Conservation (phyloP, 768 basidiomycete species). For the Strobilomyces confusus region DNA sequence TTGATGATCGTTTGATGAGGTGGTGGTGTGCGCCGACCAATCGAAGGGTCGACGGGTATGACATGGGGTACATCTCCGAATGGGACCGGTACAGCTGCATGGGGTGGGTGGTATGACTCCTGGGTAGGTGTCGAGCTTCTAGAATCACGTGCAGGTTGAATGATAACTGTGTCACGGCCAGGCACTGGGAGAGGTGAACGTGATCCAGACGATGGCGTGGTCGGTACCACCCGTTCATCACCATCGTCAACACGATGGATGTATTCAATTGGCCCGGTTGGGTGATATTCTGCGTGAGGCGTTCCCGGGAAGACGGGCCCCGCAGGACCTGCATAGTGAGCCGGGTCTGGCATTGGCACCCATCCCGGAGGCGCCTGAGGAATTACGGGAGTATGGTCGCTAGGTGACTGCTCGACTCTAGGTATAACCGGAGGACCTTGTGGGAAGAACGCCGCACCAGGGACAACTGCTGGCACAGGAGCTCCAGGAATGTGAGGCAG, state of each 20-base stretch:
- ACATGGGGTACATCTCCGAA: slow-evolving; percentile 13
- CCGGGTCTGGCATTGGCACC: slow-evolving; percentile 24
- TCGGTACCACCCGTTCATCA: slow-evolving; percentile 24
- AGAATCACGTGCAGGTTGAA: slow-evolving; percentile 17
- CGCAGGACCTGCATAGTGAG: slow-evolving; percentile 3
- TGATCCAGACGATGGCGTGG: slow-evolving; percentile 15
- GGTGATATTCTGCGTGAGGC: slow-evolving; percentile 6
- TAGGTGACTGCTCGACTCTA: slow-evolving; percentile 3
- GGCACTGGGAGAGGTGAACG: slow-evolving; percentile 20
- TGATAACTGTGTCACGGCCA: slow-evolving; percentile 6
- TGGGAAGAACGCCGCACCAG: slow-evolving; percentile 22
- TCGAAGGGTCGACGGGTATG: slow-evolving; percentile 11
- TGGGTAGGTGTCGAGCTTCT: slow-evolving; percentile 26
- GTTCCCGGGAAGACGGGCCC: slow-evolving; percentile 37
- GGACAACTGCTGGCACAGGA: slow-evolving; percentile 18
- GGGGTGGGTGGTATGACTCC: slow-evolving; percentile 14
- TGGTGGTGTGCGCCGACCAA: background rate
- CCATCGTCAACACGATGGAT: slow-evolving; percentile 2
- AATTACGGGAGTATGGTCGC: slow-evolving; percentile 22
- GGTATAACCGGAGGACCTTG: slow-evolving; percentile 15
- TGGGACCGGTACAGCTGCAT: slow-evolving; percentile 13
- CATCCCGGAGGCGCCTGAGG: slow-evolving; percentile 18
- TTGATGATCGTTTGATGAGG: slow-evolving; percentile 15
- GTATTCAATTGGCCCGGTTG: slow-evolving; percentile 5
- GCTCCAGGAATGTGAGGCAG: slow-evolving; percentile 14